Evolutionary conservation across 1,284 basidiomycete species (phyloP), one percentile per base, ranked within the genome.

Genomic region (Irpex sp.): DNA sequence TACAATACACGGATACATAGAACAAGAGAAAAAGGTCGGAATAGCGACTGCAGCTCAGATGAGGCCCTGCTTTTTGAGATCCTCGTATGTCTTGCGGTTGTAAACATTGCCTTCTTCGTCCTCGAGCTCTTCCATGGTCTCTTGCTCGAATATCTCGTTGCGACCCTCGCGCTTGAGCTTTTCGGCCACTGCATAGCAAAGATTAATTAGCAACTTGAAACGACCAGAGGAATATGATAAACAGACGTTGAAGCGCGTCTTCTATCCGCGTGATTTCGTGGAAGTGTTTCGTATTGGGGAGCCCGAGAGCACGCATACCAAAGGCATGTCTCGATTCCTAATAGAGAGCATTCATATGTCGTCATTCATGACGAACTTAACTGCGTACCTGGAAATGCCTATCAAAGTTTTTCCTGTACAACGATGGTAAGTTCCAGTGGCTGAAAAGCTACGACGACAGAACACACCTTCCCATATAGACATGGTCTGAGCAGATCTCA

Each of bases 281-380:
- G 80, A 99, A 99, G 76, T 99, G 97, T 73, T 96, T 96, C 1
- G 96, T 98, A 69, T 98, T 99, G 1, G 97, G 97, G 65, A 99
- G 79, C 16, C 97, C 97, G 35, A 99, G 81, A 4, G 97, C 96
- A 48, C 95, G 88, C 94, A 99, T 98, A 35, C 96, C 97, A 68
- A 98, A 99, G 1, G 96, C 93, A 77, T 99, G 97, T 60, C 96
- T 82, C 45, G 93, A 91, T 80, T 99, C 97, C 82, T 93, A 76
- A 64, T 68, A 9, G 18, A 49, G 65, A 37, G 49, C 10, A 33
- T 14, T 10, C 23, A 59, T 56, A 16, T 36, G 35, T 60, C 18
- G 49, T 12, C 12, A 33, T 35, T 7, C 16, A 7, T n/a, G n/a
- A 47, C 37, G 37, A 2, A 18, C 23, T 36, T 35, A 23, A 9